A percentile compares a stretch with the other conserved stretches of the same genome.
phyloP scores from a whole-genome alignment of 768 basidiomycete genomes.

The Scleroderma citrinum region DNA sequence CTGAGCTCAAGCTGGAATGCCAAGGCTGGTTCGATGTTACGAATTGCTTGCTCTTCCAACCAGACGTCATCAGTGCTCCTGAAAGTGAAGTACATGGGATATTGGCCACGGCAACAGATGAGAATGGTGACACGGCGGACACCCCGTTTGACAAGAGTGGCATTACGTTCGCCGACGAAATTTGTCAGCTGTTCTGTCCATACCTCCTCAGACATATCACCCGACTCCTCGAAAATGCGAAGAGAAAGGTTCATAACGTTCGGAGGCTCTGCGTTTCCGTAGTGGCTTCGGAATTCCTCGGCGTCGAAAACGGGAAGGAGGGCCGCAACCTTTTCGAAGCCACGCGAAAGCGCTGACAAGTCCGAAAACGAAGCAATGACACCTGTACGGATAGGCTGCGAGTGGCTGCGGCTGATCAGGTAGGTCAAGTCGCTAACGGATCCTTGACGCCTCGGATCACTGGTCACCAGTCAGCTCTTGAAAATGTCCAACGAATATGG shows the following conservation, averaged over 20 bases:
- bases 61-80: conserved; percentile 68
- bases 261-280: conserved; percentile 73
- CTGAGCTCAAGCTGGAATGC: conserved; percentile 97
- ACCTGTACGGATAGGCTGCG: conserved; percentile 86
- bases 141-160: conserved; percentile 63
- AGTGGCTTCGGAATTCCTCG: conserved; percentile 66
- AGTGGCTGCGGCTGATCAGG: conserved; percentile 79
- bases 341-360: conserved; percentile 56
- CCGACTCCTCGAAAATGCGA: conserved; percentile 76
- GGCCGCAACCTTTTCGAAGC: conserved; percentile 68
- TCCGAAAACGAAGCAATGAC: conserved; percentile 89
- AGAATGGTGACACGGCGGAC: conserved; percentile 90
- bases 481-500: not conserved
- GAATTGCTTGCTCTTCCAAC: conserved; percentile 93
- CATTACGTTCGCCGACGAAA: conserved; percentile 64
- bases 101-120: conserved; percentile 85
- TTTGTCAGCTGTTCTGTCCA: conserved; percentile 70
- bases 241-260: conserved; percentile 94
- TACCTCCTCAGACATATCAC: conserved; percentile 69
- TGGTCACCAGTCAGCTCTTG: conserved; percentile 19
- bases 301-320: conserved; percentile 71
- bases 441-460: conserved; percentile 70
- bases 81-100: conserved; percentile 92
- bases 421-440: conserved; percentile 96
- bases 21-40: conserved; percentile 96